phyloP scores from a whole-genome alignment of 2,329 filamentous ascomycete genomes.

The Phoma sp. region DNA sequence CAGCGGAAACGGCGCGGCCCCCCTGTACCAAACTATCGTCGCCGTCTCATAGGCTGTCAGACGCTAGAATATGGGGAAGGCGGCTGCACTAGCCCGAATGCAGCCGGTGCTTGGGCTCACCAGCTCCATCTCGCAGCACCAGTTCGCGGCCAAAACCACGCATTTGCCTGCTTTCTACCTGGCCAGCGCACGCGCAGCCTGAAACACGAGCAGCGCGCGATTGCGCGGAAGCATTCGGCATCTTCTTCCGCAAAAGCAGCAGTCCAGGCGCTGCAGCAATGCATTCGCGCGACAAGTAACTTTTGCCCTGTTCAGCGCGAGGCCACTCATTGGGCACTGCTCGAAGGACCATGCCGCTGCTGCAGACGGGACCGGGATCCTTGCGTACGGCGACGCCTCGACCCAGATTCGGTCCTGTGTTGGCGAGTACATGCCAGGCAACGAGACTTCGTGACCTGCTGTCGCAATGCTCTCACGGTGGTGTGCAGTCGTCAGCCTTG shows the following conservation, averaged over 20 bases:
- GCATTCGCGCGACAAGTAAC: conserved; percentile 24
- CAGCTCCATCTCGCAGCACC: conserved; percentile 3
- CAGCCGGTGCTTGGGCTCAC: conserved; percentile 3
- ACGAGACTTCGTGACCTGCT: conserved; percentile 26
- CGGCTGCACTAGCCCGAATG: conserved; percentile 13
- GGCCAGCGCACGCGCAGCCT: conserved; percentile 15
- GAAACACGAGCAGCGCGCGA: conserved; percentile 19
- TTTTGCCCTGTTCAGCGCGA: conserved; percentile 22
- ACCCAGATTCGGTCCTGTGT: conserved; percentile 23
- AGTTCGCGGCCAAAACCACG: not conserved
- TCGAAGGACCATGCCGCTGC: conserved; percentile 26
- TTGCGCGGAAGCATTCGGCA: not conserved
- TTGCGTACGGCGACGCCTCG: conserved; percentile 20
- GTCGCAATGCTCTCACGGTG: conserved; percentile 24
- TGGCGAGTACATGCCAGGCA: conserved; percentile 30
- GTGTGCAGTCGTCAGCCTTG: conserved; percentile 29
- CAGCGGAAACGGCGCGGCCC: conserved; percentile 13
- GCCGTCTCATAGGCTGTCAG: conserved; percentile 7
- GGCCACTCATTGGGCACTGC: conserved; percentile 25
- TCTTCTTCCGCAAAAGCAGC: conserved; percentile 5
- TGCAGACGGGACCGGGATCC: conserved; percentile 25
- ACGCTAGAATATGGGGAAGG: conserved; percentile 12
- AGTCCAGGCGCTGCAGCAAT: conserved; percentile 26
- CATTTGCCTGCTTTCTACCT: conserved; percentile 1
- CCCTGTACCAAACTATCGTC: conserved; percentile 14